Base-by-base conservation (phyloP, 495 filamentous ascomycete species). In the Penicillium macrosclerotiorum region DNA sequence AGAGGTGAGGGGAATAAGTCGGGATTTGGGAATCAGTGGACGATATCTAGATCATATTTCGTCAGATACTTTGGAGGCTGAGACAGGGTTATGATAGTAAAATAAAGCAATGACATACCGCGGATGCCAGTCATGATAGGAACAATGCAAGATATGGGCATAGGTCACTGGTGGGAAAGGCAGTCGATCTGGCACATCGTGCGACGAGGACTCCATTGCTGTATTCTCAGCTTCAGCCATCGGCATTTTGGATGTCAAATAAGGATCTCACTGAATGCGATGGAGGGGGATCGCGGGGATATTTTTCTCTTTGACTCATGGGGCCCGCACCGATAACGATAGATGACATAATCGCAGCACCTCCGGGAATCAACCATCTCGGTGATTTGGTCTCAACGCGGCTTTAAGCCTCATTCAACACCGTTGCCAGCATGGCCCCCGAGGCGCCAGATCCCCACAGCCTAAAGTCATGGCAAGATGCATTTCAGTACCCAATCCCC, bases 131-230 rank as follows among this genome's bases (percentile, higher is more conserved):
- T 77, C 78, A 65, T 95, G 86, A 64, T 90, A 96, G 27, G 93
- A 93, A 69, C 93, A 98, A 64, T 96, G 82, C 26, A 95, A 67
- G 54, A 98, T 94, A 57, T 98, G 93, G 19, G 83, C 79, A 54
- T 83, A 81, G 4, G 82, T 87, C 32, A 96, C 77, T 2, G 89
- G 89, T 11, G 87, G 85, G 55, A 97, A 97, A 27, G 80, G 86
- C 20, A 88, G 78, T 25, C 65, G 67, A 23, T 60, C 57, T 2
- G 54, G 60, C 4, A 54, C 40, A 17, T 60, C 60, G 8, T 48
- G 42, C 1, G 44, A 51, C 23, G 57, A 24, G 0, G 52, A 36
- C 8, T 49, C 64, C 6, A 42, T 42, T 8, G 42, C 35, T 29
- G 34, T 34, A 38, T 19, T 26, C 8, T 63, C 59, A 8, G 65